A percentile compares a stretch with the other conserved stretches of the same genome.
Conservation (phyloP, 768 basidiomycete genomes). For the Tephrocybe sp. region DNA sequence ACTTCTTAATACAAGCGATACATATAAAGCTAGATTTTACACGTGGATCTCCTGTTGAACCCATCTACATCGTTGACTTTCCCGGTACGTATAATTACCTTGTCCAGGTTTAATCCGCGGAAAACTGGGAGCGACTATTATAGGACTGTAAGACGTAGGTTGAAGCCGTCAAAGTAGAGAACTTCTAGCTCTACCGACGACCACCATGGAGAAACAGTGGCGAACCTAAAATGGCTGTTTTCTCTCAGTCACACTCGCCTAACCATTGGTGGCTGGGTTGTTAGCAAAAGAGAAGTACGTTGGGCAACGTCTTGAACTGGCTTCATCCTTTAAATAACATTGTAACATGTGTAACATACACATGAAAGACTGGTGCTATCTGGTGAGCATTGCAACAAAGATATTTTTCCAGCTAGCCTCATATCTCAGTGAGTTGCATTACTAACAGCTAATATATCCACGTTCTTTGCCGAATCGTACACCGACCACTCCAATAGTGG, state of each 20-base stretch:
- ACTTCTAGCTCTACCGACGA: constrained; percentile 55
- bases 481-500: constrained; percentile 32
- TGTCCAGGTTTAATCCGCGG: constrained; percentile 49
- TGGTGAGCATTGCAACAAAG: constrained; percentile 29
- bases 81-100: no score
- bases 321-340: background rate
- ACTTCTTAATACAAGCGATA: no score
- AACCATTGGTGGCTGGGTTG: constrained; percentile 64
- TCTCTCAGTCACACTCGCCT: constrained; percentile 58
- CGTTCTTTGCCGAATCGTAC: background rate
- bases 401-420: no score
- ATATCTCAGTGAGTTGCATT: constrained; percentile 45
- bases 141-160: constrained; percentile 57
- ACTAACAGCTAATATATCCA: constrained; percentile 32
- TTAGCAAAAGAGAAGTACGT: constrained; percentile 51
- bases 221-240: constrained; percentile 65
- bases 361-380: constrained; percentile 48
- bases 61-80: no score
- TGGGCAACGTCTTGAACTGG: constrained; percentile 10
- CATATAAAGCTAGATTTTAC: no score
- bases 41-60: no score
- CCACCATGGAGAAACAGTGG: constrained; percentile 53
- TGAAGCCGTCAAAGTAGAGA: constrained; percentile 59
- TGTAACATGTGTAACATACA: constrained; percentile 49
- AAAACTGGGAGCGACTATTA: constrained; percentile 38